A percentile compares a stretch with the other conserved stretches of the same genome.
Evolutionary conservation across 495 filamentous ascomycete species (phyloP).

Genomic region (Rhypophila decipiens): DNA sequence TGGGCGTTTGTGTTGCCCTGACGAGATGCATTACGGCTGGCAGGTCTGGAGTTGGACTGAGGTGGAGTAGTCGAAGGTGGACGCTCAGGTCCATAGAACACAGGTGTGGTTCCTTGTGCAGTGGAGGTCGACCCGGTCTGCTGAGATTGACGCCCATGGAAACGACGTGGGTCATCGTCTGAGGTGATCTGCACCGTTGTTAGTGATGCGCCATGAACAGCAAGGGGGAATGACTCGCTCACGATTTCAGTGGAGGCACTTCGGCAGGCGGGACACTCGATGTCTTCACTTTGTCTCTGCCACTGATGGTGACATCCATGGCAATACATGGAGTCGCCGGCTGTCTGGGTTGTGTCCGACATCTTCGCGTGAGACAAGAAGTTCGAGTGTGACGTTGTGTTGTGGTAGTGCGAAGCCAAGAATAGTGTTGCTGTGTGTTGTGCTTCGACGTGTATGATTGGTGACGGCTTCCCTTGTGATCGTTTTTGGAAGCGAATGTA

Average conservation of each 20-base stretch:
- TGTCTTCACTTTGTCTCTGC: constrained; percentile 11
- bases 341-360: constrained; percentile 5
- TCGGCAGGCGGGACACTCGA: constrained; percentile 19
- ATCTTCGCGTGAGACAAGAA: constrained; percentile 3
- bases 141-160: constrained; percentile 9
- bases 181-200: constrained; percentile 11
- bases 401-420: background rate
- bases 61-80: background rate
- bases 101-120: background rate
- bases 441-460: too few species aligned
- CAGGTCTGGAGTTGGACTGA: background rate
- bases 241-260: constrained; percentile 21
- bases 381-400: too few species aligned
- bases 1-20: background rate
- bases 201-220: background rate
- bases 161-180: constrained; percentile 18
- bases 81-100: background rate
- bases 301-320: constrained; percentile 23
- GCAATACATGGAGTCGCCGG: constrained; percentile 15
- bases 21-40: background rate
- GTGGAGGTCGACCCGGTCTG: background rate
- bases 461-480: background rate
- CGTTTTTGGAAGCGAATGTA: background rate
- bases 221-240: constrained; percentile 4
- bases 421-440: background rate